phyloP scores from a whole-genome alignment of 1,284 basidiomycete species.

The Rhizoctonia solani region DNA sequence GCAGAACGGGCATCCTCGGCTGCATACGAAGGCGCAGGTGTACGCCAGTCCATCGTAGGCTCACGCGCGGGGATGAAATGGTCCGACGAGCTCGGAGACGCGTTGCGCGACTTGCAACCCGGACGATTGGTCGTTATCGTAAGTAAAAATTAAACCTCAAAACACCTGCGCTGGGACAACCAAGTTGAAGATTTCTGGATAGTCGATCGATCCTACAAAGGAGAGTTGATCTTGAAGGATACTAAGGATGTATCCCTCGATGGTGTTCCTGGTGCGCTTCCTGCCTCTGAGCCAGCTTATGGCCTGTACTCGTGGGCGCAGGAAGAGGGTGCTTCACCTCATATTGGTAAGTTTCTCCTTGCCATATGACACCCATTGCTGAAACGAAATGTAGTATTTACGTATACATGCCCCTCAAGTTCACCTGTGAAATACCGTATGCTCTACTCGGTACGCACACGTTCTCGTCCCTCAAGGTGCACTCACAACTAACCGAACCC shows the following conservation, averaged over 20 bases:
- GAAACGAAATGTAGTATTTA: constrained; percentile 61
- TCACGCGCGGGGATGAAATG: constrained; percentile 62
- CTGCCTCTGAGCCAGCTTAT: constrained; percentile 58
- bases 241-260: constrained; percentile 49
- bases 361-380: constrained; percentile 25
- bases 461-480: not conserved
- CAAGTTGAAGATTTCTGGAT: not conserved
- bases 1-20: constrained; percentile 64
- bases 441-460: constrained; percentile 65
- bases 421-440: constrained; percentile 84
- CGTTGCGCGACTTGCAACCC: constrained; percentile 57
- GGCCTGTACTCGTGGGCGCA: constrained; percentile 72
- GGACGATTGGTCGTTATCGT: constrained; percentile 68
- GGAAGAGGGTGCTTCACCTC: constrained; percentile 48
- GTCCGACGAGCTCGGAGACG: constrained; percentile 64
- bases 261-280: constrained; percentile 55
- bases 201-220: constrained; percentile 65
- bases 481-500: not conserved
- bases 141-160: constrained; percentile 43
- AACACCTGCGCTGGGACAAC: not conserved
- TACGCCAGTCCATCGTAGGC: constrained; percentile 60
- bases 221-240: constrained; percentile 58
- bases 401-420: constrained; percentile 82
- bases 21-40: constrained; percentile 61
- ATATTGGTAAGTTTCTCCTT: constrained; percentile 56